Conservation (phyloP, 1,284 basidiomycete genomes). For the Ustilago loliicola region DNA sequence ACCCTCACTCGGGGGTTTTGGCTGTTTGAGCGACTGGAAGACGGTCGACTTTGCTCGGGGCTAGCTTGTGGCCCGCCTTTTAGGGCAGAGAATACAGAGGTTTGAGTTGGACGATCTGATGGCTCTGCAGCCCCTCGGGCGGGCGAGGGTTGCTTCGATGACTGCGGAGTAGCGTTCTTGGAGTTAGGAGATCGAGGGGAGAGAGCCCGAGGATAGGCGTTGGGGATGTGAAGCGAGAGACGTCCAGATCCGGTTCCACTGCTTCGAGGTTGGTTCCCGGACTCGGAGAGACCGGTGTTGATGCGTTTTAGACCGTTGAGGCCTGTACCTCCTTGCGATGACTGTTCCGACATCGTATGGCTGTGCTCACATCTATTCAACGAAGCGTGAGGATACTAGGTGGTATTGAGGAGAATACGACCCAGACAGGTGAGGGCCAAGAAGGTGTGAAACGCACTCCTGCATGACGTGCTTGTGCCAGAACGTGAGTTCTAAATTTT, state of each 20-base stretch:
- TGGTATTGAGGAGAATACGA: neutral
- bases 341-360: constrained; percentile 11
- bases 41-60: too few species aligned
- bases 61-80: constrained; percentile 12
- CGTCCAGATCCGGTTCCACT: constrained; percentile 20
- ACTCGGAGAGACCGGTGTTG: constrained; percentile 31
- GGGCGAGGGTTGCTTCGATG: constrained; percentile 14
- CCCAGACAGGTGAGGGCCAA: neutral
- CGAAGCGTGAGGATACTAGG: neutral
- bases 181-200: constrained; percentile 18
- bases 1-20: neutral
- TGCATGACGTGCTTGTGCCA: constrained; percentile 12
- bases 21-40: constrained; percentile 6
- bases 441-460: constrained; percentile 4
- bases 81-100: constrained; percentile 17
- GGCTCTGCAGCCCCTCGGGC: neutral
- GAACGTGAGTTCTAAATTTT: constrained; percentile 1
- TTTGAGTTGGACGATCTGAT: neutral
- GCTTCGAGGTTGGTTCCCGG: constrained; percentile 20
- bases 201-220: constrained; percentile 25
- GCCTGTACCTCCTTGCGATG: neutral
- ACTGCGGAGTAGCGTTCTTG: constrained; percentile 3
- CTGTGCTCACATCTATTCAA: neutral
- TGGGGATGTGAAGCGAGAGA: constrained; percentile 41
- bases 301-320: constrained; percentile 18